Evolutionary conservation across 441 rosid species (phyloP).

Genomic region (Erysimum cheiri): DNA sequence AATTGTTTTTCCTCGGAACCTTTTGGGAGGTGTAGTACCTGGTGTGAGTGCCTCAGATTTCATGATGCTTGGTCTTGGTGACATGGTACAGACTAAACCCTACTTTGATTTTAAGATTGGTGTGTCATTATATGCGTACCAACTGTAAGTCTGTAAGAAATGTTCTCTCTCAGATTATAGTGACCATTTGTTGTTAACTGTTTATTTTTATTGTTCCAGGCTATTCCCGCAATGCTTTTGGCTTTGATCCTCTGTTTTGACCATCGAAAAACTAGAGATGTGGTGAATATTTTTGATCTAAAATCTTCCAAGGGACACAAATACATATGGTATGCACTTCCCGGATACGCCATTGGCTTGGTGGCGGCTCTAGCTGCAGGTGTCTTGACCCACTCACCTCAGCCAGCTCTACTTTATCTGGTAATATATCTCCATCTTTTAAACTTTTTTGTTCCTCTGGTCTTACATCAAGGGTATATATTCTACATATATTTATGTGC

Average conservation of each 20-base stretch:
- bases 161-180: background rate
- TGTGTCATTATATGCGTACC: background rate
- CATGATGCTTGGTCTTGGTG: conserved; percentile 99
- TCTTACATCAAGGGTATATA: background rate
- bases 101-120: conserved; percentile 7
- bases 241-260: conserved; percentile 88
- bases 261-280: conserved; percentile 80
- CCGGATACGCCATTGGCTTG: conserved; percentile 87
- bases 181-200: no score
- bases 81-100: conserved; percentile 69
- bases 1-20: conserved; percentile 84
- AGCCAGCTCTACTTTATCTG: conserved; percentile 96
- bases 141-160: background rate
- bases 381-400: conserved; percentile 79
- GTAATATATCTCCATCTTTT: conserved; percentile 46
- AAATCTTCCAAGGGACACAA: conserved; percentile 82
- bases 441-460: background rate
- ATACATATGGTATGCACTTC: conserved; percentile 88
- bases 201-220: conserved; percentile 63
- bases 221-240: conserved; percentile 93
- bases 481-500: background rate
- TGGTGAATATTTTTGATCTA: conserved; percentile 67
- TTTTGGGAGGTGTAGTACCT: conserved; percentile 75
- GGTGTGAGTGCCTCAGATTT: conserved; percentile 72
- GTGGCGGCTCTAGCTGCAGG: conserved; percentile 85